Base-by-base conservation (phyloP, 2,329 filamentous ascomycete genomes). In the Claviceps purpurea region DNA sequence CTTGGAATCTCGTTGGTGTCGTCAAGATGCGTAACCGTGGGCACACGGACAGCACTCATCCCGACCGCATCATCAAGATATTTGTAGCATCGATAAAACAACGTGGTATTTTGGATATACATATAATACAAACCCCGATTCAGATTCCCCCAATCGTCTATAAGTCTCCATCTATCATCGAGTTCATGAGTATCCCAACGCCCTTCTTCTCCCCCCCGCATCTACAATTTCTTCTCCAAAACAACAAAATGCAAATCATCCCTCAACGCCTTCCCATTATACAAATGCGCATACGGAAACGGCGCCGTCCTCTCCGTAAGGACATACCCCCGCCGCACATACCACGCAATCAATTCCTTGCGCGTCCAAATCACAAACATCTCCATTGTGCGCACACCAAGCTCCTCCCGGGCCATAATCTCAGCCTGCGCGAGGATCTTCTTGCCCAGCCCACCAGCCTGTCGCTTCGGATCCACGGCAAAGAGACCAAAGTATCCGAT, bases 401-500 rank as follows among this genome's bases (percentile, higher is more conserved):
- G 69, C 47, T 56, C 56, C 45, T 59, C 52, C 34, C 57, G 60
- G 0, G 66, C 68, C 55, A 67, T 66, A 11, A 54, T 56, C 60
- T 76, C 74, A 0, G 72, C 73, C 40, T 64, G 58, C 1, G 57
- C 61, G 16, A 76, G 62, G 16, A 75, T 67, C 50, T 59, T 60
- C 50, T 65, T 59, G 0, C 74, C 74, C 45, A 76, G 58, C 0
- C 74, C 73, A 14, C 69, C 68, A 4, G 66, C 68, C 60, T 76
- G 73, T 30, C 62, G 56, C 4, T 52, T 51, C 2, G 70, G 70
- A 40, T 71, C 67, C 0, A 77, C 73, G 42, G 73, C 73, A 20
- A 77, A 73, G 39, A 76, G 65, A 49, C 72, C 72, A 50, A 76
- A 73, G 60, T 74, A 72, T 18, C 65, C 67, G 39, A 64, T 54